Percentiles rank a stretch among this genome's conserved stretches.
Evolutionary conservation across 768 basidiomycete species (phyloP).

Genomic region (Lactarius hengduanensis): DNA sequence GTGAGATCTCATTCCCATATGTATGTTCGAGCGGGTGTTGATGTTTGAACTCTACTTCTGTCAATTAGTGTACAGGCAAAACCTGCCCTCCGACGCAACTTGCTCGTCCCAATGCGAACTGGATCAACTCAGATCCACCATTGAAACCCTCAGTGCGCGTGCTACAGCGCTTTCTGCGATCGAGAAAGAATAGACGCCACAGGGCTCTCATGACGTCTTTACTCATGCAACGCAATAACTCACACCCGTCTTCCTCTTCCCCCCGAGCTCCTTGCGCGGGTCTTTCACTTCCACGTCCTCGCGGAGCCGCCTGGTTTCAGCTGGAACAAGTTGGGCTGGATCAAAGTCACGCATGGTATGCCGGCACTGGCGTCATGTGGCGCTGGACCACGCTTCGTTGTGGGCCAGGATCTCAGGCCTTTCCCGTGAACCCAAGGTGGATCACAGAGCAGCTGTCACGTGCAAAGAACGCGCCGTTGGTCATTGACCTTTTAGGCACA

Average conservation of each 20-base stretch:
- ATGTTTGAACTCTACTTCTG: not conserved
- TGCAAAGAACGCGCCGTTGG: conserved; percentile 7
- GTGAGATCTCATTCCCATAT: not conserved
- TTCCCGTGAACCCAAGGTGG: not conserved
- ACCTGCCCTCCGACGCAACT: not conserved
- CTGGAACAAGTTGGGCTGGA: conserved; percentile 14
- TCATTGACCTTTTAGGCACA: not conserved
- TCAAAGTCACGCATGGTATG: conserved; percentile 24
- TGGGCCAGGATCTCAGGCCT: conserved; percentile 11
- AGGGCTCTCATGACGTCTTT: not conserved
- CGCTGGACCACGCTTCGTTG: conserved; percentile 15
- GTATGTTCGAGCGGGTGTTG: not conserved
- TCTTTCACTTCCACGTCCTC: conserved; percentile 10
- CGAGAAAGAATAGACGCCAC: conserved; percentile 7
- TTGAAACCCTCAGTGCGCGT: not conserved
- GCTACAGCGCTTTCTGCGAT: conserved; percentile 1
- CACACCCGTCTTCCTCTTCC: conserved; percentile 13
- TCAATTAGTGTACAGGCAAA: not conserved
- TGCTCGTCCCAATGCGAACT: not conserved
- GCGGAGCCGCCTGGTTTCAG: not conserved
- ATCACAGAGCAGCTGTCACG: conserved; percentile 14
- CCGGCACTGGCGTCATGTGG: conserved; percentile 22
- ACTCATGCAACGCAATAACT: conserved; percentile 16
- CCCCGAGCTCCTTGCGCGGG: conserved; percentile 19
- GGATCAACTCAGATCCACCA: not conserved